These are phyloP conservation scores for Typha latifolia DNA, from an alignment of 176 grass and related monocot genomes.

Conservation along the genomic window DNA sequence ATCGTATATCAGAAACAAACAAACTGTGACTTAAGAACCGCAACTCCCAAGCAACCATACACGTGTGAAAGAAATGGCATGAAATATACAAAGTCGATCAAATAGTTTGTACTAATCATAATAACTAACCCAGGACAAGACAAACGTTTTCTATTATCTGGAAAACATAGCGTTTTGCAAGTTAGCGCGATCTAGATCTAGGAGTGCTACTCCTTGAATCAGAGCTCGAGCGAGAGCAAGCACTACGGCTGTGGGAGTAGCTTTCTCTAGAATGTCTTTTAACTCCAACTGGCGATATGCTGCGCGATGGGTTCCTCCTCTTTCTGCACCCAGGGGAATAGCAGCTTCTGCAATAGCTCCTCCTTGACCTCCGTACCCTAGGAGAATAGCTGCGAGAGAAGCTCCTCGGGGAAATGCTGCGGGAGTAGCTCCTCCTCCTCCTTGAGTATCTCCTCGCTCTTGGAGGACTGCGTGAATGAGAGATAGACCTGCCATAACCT, in stretches of 20 bases:
- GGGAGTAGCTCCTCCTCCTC: not conserved
- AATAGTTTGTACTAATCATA: no score
- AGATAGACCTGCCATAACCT: not conserved
- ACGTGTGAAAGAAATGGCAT: no score
- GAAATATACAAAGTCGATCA: no score
- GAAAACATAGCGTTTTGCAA: no score
- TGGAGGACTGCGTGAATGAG: slow-evolving; percentile 13
- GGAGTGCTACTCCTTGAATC: slow-evolving; percentile 8
- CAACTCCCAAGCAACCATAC: no score
- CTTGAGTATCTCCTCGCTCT: not conserved
- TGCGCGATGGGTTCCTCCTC: not conserved
- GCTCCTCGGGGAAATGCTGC: slow-evolving; percentile 19
- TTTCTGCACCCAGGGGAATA: slow-evolving; percentile 16
- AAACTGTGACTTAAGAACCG: no score
- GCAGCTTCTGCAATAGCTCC: slow-evolving; percentile 11
- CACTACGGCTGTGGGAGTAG: slow-evolving; percentile 47
- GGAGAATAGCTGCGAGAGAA: slow-evolving; percentile 28
- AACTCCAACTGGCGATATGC: slow-evolving; percentile 5
- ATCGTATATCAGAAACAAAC: no score
- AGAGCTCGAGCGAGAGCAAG: slow-evolving; percentile 24
- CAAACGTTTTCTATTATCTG: no score
- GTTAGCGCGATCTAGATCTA: no score
- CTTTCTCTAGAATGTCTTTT: slow-evolving; percentile 50
- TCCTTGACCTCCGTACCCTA: slow-evolving; percentile 6
- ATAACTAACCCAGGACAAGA: no score